Evolutionary conservation across 768 basidiomycete genomes (phyloP).

Genomic region (Pleurotus giganteus): DNA sequence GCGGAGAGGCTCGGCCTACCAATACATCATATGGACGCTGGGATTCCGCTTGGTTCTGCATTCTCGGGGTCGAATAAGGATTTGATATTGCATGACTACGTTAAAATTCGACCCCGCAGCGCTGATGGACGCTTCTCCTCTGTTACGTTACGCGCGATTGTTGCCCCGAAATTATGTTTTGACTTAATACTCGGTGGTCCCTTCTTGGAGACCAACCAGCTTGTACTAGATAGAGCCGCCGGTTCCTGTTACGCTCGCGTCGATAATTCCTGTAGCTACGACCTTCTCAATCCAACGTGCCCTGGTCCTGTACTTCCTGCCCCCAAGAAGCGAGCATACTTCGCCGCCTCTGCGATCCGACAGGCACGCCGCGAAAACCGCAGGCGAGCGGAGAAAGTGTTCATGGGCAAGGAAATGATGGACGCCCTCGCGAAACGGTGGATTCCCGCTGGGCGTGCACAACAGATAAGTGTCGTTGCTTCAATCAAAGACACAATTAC

Average conservation of each 20-base stretch:
- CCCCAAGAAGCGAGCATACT: too few species aligned
- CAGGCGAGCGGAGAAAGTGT: too few species aligned
- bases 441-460: too few species aligned
- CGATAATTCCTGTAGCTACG: neutral
- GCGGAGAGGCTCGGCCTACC: neutral
- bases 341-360: too few species aligned
- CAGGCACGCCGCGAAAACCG: too few species aligned
- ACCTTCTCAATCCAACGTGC: neutral
- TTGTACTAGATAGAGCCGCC: neutral
- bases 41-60: neutral
- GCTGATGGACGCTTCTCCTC: neutral
- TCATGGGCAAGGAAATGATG: too few species aligned
- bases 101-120: neutral
- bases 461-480: too few species aligned
- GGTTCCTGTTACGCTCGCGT: neutral
- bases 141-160: neutral
- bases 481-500: neutral
- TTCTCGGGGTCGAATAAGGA: too few species aligned
- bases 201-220: neutral
- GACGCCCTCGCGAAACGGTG: too few species aligned
- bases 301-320: too few species aligned
- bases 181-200: neutral
- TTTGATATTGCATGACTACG: neutral
- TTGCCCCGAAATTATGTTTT: neutral
- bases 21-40: neutral